Conservation (phyloP, 495 filamentous ascomycete species). For the Bacidia rubella region DNA sequence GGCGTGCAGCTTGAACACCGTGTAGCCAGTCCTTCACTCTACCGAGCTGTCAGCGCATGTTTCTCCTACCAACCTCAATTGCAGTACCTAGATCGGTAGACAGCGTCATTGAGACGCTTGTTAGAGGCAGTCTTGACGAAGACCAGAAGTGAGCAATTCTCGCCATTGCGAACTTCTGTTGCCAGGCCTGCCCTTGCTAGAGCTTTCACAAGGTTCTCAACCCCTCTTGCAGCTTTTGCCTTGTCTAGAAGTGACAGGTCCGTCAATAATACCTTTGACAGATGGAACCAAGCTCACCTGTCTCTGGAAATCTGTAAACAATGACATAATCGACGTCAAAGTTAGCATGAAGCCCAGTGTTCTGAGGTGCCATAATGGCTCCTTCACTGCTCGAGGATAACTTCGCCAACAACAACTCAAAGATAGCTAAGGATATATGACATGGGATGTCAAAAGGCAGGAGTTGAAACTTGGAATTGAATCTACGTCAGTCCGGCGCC, state of each 20-base stretch:
- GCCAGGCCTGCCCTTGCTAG: slow-evolving; percentile 65
- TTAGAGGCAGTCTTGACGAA: slow-evolving; percentile 67
- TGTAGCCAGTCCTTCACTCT: slow-evolving; percentile 95
- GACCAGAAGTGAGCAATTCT: slow-evolving; percentile 62
- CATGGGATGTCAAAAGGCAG: neutral
- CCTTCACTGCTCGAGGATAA: neutral
- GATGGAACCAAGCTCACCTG: slow-evolving; percentile 30
- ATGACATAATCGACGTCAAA: slow-evolving; percentile 89
- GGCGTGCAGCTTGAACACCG: slow-evolving; percentile 68
- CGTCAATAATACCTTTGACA: slow-evolving; percentile 1
- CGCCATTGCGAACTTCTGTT: slow-evolving; percentile 72
- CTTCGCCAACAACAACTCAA: neutral
- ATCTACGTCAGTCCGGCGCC: too few species aligned
- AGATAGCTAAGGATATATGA: neutral
- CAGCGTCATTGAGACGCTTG: slow-evolving; percentile 39
- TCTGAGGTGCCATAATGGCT: slow-evolving; percentile 11
- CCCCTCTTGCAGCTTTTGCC: slow-evolving; percentile 51
- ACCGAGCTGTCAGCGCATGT: neutral
- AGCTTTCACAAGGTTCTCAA: slow-evolving; percentile 58
- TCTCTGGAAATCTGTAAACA: slow-evolving; percentile 54
- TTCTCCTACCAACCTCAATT: neutral
- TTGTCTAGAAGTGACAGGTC: slow-evolving; percentile 35
- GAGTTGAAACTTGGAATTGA: neutral
- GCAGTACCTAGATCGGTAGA: slow-evolving; percentile 26
- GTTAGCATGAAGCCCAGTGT: slow-evolving; percentile 33